These are phyloP conservation scores for Leishmania lainsoni DNA, from an alignment of 208 protist genomes.

Conservation along the genomic window DNA sequence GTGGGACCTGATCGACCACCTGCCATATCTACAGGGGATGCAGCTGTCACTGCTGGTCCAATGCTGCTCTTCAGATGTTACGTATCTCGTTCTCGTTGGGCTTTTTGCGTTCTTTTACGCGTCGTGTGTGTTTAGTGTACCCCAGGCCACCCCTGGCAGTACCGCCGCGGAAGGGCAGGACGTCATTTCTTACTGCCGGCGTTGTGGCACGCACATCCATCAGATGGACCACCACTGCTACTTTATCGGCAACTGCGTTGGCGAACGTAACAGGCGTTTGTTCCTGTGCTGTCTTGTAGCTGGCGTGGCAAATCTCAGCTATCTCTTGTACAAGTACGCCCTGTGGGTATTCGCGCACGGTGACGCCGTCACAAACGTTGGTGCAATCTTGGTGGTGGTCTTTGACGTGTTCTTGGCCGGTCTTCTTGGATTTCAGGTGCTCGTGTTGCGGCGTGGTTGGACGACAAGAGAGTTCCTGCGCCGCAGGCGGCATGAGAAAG, in stretches of 20 bases:
- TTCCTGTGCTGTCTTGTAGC: slow-evolving; percentile 46
- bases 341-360: slow-evolving; percentile 41
- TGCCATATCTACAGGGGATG: slow-evolving; percentile 16
- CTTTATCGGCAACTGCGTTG: slow-evolving; percentile 70
- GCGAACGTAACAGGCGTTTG: slow-evolving; percentile 30
- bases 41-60: slow-evolving; percentile 14
- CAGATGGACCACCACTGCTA: slow-evolving; percentile 74
- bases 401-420: slow-evolving; percentile 31
- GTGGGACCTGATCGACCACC: slow-evolving; percentile 41
- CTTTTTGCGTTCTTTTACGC: slow-evolving; percentile 41
- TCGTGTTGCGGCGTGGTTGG: slow-evolving; percentile 28
- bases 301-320: slow-evolving; percentile 49
- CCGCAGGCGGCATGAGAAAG: slow-evolving; percentile 5
- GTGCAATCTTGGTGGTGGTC: slow-evolving; percentile 39
- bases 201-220: slow-evolving; percentile 36
- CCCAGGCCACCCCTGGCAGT: slow-evolving; percentile 41
- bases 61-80: slow-evolving; percentile 30
- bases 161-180: slow-evolving; percentile 23
- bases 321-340: slow-evolving; percentile 43
- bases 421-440: slow-evolving; percentile 41
- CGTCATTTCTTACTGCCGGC: slow-evolving; percentile 3
- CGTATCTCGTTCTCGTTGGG: slow-evolving; percentile 34
- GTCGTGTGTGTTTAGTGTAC: slow-evolving; percentile 47
- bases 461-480: slow-evolving; percentile 44
- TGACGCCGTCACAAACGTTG: slow-evolving; percentile 33